Conservation (phyloP, 2,329 filamentous ascomycete species). For the Colletotrichum horii region DNA sequence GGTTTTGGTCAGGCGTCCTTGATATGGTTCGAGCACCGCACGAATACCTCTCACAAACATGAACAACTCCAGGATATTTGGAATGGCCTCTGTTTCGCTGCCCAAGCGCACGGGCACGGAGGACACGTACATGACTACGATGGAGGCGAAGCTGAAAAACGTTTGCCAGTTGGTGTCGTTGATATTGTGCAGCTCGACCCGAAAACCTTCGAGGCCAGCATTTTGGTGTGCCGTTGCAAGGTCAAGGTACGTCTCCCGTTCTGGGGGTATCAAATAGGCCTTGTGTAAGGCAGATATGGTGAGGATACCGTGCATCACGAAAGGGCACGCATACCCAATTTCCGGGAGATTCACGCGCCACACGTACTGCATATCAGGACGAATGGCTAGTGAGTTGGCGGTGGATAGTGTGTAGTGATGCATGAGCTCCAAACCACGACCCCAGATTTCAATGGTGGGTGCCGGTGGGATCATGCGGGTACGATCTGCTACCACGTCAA, state of each 20-base stretch:
- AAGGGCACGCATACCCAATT: slow-evolving; percentile 30
- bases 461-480: background rate
- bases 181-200: slow-evolving; percentile 24
- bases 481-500: background rate
- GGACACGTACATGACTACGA: slow-evolving; percentile 33
- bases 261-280: slow-evolving; percentile 30
- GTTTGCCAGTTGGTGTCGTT: slow-evolving; percentile 28
- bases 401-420: slow-evolving; percentile 34
- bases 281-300: slow-evolving; percentile 34
- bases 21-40: background rate
- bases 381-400: slow-evolving; percentile 24
- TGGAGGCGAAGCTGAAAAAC: slow-evolving; percentile 47
- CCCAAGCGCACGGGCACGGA: background rate
- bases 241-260: slow-evolving; percentile 28
- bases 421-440: slow-evolving; percentile 31
- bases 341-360: slow-evolving; percentile 30
- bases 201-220: slow-evolving; percentile 33
- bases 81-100: background rate
- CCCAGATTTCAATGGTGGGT: slow-evolving; percentile 5
- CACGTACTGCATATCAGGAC: slow-evolving; percentile 28
- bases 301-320: slow-evolving; percentile 35
- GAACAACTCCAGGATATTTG: slow-evolving; percentile 2
- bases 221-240: slow-evolving; percentile 34
- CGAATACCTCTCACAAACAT: slow-evolving; percentile 4
- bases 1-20: background rate